Evolutionary conservation across 306 rosid species (phyloP), one percentile per base, ranked within the genome.

Genomic region (Macrotyloma uniflorum): DNA sequence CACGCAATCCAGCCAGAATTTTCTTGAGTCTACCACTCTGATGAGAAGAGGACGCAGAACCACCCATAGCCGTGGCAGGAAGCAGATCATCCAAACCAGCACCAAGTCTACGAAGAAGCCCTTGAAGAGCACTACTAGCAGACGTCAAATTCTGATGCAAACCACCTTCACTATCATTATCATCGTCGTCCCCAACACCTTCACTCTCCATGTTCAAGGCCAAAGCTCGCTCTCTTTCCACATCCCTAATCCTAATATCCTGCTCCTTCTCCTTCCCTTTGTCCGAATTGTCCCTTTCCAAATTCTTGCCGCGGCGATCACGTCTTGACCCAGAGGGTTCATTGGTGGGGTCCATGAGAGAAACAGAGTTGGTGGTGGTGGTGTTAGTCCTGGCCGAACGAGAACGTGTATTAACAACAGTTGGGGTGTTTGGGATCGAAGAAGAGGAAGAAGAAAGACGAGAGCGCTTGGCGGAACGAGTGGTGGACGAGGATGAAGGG

Each of bases 271-370:
- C 98, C 80, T 91, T 92, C 72, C 91, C 98, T 76, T 89, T 94
- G 30, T 91, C 96, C 0, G 86, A 81, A 68, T 88, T 88, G 3
- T 91, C 97, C 83, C 83, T 91, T 5, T 93, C 93, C 3, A 85
- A 79, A 46, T 88, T 87, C 81, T 79, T 88, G 35, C 84, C 87
- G 0, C 91, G 91, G 46, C 98, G 86, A 45, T 82, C 89, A 11
- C 93, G 97, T 80, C 98, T 93, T 0, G 98, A 90, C 36, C 94
- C 91, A 0, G 98, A 94, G 3, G 98, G 90, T 82, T 94, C 94
- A 16, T 83, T 91, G 59, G 89, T 74, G 43, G 89, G 59, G 88
- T 94, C 97, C 98, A 94, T 94, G 3, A 87, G 86, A 79, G 81
- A 70, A 43, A 82, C 55, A 51, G 83, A 77, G 28, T 26, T 54